Evolutionary conservation across 2,329 filamentous ascomycete genomes (phyloP), one percentile per base, ranked within the genome.

Genomic region (Aspergillus amoenus): DNA sequence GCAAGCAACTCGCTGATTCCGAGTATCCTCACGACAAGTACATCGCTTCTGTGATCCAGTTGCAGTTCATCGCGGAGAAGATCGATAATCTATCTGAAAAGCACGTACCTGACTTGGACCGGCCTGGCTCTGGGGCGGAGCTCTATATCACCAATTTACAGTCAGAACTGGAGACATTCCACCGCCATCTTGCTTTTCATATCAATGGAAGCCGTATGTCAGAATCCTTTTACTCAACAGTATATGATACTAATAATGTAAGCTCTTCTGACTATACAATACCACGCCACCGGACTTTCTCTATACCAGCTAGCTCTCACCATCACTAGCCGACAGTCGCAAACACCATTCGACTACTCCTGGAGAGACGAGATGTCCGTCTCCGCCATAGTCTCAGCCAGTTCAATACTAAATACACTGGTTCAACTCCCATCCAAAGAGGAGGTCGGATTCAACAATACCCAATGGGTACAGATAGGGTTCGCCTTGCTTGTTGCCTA

Each of bases 391-490:
- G 12, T 37, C 2, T 15, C 32, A 4, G 32, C 32, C 32, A 37
- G 13, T 15, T 37, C 32, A 6, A 37, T 37, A 13, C 12, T 37
- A 5, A 47, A 34, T 6, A 17, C 41, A 13, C 76, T 73, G 44
- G 59, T 76, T 12, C 69, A 67, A 55, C 63, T 77, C 1, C 74
- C 74, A 8, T 59, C 66, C 8, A 66, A 67, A 32, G 64, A 67
- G 6, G 74, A 76, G 55, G 65, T 69, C 49, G 63, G 64, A 1
- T 67, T 77, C 21, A 75, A 70, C 32, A 76, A 77, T 49, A 66
- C 70, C 1, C 70, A 77, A 57, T 77, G 75, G 74, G 65, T 78
- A 3, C 75, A 77, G 55, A 53, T 76, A 13, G 72, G 67, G 1
- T 76, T 76, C 56, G 50, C 46, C 17, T 68, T 68, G 55, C 55